Evolutionary conservation across 208 protist species (phyloP).

Genomic region (Porcisia deanei): DNA sequence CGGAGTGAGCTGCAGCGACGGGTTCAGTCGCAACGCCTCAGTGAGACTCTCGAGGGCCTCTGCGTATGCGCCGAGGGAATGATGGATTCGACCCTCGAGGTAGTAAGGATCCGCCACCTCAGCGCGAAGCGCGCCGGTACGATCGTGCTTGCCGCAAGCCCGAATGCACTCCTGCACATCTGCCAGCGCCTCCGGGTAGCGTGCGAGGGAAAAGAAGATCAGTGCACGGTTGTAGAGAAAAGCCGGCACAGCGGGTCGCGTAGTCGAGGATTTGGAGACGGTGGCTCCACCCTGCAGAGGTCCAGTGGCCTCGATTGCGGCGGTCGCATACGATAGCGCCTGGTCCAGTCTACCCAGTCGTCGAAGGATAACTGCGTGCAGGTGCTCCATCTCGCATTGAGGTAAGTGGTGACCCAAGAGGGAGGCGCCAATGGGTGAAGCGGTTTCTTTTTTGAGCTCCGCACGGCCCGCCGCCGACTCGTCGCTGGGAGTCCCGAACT

Average conservation of each 20-base stretch:
- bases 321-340: slow-evolving; percentile 23
- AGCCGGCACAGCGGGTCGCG: slow-evolving; percentile 24
- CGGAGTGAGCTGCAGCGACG: slow-evolving; percentile 31
- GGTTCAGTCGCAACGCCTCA: slow-evolving; percentile 42
- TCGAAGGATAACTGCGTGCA: slow-evolving; percentile 24
- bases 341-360: slow-evolving; percentile 26
- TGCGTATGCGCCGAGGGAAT: slow-evolving; percentile 49
- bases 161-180: slow-evolving; percentile 39
- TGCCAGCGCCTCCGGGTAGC: slow-evolving; percentile 47
- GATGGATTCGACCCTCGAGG: slow-evolving; percentile 72
- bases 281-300: not conserved
- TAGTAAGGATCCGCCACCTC: slow-evolving; percentile 70
- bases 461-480: not conserved
- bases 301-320: slow-evolving; percentile 12
- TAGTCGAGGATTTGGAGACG: slow-evolving; percentile 10
- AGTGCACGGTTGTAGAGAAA: slow-evolving; percentile 57
- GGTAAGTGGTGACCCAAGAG: not conserved
- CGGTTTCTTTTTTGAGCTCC: not conserved
- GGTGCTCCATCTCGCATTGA: slow-evolving; percentile 14
- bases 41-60: slow-evolving; percentile 67
- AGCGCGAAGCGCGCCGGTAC: not conserved
- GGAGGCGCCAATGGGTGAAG: not conserved
- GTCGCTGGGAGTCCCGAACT: not conserved
- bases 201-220: slow-evolving; percentile 39
- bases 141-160: slow-evolving; percentile 14